Evolutionary conservation across 768 basidiomycete species (phyloP), one percentile per base, ranked within the genome.

Genomic region (Trametes punicea): DNA sequence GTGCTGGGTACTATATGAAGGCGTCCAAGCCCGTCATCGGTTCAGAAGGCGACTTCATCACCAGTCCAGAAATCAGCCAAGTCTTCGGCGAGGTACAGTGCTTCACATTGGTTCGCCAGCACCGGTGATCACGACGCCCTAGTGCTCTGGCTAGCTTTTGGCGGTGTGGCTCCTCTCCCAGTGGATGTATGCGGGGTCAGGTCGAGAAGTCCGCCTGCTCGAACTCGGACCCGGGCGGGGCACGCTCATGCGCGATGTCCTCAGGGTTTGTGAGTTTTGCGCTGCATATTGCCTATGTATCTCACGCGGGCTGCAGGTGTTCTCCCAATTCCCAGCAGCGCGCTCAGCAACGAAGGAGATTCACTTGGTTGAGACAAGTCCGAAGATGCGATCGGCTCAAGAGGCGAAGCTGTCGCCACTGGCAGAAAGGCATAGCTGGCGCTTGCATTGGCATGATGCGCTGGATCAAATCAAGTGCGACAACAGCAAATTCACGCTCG

Each of bases 181-280:
- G 62, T 97, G 90, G 84, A 72, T 78, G 56, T 73, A 74, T 18
- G 73, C 77, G 4, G 84, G 82, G 0, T 67, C 64, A 4, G 75
- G 81, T 0, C 64, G 68, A 3, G 71, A 74, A 0, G 77, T 93
- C 15, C 80, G 93, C 20, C 64, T 98, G 1, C 77, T 98, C 41
- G 97, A 99, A 66, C 82, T 99, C 10, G 97, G 97, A 3, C 96
- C 97, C 0, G 97, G 97, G 2, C 78, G 88, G 46, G 97, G 96
- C 1, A 98, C 96, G 0, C 74, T 99, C 9, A 90, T 95, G 84
- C 81, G 80, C 45, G 97, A 98, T 70, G 77, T 98, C 7, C 68
- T 98, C 2, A 80, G 93, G 30, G 95, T 97, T 61, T 36, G 86
- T 71, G 21, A 8, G 16, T 50, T 31, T 15, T 2, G 10, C 31